These are phyloP conservation scores for Ampelocalamus luodianensis DNA, from an alignment of 176 grass and related monocot species.

Conservation along the genomic window DNA sequence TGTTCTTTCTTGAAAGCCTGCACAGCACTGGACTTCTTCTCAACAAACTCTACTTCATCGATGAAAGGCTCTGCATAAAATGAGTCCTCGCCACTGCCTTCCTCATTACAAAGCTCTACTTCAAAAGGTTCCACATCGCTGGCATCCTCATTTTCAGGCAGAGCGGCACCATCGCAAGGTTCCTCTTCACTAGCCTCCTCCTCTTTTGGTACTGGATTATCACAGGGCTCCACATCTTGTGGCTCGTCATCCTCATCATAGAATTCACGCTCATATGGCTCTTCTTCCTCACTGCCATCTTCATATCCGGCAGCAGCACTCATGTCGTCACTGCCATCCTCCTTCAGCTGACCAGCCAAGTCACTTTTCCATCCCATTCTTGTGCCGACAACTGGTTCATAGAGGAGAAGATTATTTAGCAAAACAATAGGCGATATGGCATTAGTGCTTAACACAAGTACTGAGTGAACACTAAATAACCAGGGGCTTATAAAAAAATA, in stretches of 20 bases:
- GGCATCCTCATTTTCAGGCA: constrained; percentile 27
- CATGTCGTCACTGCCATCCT: constrained; percentile 23
- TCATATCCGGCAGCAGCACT: constrained; percentile 33
- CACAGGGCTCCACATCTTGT: constrained; percentile 18
- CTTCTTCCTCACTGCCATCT: constrained; percentile 46
- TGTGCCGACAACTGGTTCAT: neutral
- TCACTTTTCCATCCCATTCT: constrained; percentile 5
- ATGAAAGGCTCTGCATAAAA: neutral
- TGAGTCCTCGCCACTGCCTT: constrained; percentile 4
- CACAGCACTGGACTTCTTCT: constrained; percentile 2
- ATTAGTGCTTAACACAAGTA: neutral
- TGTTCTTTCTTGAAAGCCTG: constrained; percentile 21
- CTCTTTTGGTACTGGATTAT: constrained; percentile 36
- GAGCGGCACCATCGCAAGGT: neutral
- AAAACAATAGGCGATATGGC: neutral
- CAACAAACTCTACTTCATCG: constrained; percentile 20
- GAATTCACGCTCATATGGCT: constrained; percentile 49
- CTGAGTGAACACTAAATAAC: neutral
- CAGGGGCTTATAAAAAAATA: neutral
- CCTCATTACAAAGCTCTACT: constrained; percentile 21
- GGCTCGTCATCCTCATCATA: constrained; percentile 24
- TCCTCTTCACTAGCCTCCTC: constrained; percentile 30
- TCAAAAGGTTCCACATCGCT: constrained; percentile 41
- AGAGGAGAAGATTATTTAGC: constrained; percentile 33
- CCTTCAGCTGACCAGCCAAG: neutral